Evolutionary conservation across 805 yeast genomes (phyloP).

Genomic region (Pichia kluyveri): DNA sequence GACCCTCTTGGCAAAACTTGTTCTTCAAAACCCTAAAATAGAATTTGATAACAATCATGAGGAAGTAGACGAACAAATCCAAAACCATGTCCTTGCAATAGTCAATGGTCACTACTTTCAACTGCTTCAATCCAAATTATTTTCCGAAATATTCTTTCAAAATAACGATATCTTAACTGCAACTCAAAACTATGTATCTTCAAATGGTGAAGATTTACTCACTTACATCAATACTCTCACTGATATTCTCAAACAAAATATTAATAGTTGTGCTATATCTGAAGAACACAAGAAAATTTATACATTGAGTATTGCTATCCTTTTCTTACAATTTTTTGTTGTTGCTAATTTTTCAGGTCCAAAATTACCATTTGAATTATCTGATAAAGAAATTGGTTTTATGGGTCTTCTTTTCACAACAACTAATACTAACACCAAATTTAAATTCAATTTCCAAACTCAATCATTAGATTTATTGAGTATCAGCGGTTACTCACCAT

Average conservation of each 20-base stretch:
- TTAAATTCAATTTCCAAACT: conserved; percentile 9
- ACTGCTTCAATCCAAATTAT: conserved; percentile 6
- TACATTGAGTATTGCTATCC: conserved; percentile 39
- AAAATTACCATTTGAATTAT: conserved; percentile 29
- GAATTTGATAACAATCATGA: background rate
- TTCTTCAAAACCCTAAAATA: background rate
- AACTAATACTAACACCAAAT: conserved; percentile 16
- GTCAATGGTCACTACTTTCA: conserved; percentile 23
- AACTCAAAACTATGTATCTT: conserved; percentile 1
- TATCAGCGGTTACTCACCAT: conserved; percentile 55
- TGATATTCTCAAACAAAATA: background rate
- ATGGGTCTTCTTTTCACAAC: conserved; percentile 13
- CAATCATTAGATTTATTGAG: conserved; percentile 13
- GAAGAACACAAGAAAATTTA: background rate
- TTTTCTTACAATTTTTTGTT: conserved; percentile 57
- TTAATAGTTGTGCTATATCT: background rate
- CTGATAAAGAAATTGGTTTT: conserved; percentile 9
- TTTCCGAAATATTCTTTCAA: conserved; percentile 11
- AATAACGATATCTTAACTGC: conserved; percentile 4
- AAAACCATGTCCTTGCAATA: conserved; percentile 4
- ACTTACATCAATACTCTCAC: conserved; percentile 1
- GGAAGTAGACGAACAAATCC: background rate
- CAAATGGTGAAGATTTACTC: background rate
- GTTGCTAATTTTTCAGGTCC: conserved; percentile 87
- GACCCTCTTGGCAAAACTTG: background rate